phyloP scores from a whole-genome alignment of 2,329 filamentous ascomycete species.

The Leptographium flavum region DNA sequence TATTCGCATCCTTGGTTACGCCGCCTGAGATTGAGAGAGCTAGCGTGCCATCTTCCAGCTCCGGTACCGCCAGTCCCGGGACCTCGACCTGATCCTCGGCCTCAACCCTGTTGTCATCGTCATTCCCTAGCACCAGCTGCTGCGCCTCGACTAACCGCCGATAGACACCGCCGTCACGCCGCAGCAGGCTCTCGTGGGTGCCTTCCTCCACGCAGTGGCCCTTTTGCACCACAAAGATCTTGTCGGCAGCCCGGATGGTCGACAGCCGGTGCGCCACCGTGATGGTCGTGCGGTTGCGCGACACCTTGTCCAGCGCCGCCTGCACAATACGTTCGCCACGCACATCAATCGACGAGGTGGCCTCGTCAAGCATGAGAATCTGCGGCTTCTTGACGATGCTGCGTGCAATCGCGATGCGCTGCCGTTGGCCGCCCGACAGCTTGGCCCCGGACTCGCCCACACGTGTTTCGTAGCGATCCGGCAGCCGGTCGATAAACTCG shows the following conservation, averaged over 20 bases:
- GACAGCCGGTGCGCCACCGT: slow-evolving; percentile 42
- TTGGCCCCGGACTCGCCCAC: slow-evolving; percentile 21
- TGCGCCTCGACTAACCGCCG: slow-evolving; percentile 52
- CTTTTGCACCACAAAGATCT: slow-evolving; percentile 61
- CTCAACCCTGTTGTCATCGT: not conserved
- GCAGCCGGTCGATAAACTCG: slow-evolving; percentile 34
- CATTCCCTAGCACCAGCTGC: slow-evolving; percentile 35
- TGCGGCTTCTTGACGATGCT: slow-evolving; percentile 52
- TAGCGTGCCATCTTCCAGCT: not conserved
- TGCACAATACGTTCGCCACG: slow-evolving; percentile 54
- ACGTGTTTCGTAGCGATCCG: slow-evolving; percentile 13
- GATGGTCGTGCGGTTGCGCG: slow-evolving; percentile 72
- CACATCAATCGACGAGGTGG: slow-evolving; percentile 49
- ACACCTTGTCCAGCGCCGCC: slow-evolving; percentile 36
- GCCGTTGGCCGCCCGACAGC: slow-evolving; percentile 58
- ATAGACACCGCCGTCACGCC: slow-evolving; percentile 48
- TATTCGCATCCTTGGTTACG: not conserved
- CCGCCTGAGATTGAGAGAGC: not conserved
- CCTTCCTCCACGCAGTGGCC: slow-evolving; percentile 61
- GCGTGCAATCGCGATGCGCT: slow-evolving; percentile 59
- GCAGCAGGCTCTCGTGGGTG: slow-evolving; percentile 57
- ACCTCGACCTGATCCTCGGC: not conserved
- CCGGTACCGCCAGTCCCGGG: slow-evolving; percentile 17
- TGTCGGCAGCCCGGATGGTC: slow-evolving; percentile 63
- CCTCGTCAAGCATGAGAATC: slow-evolving; percentile 60